Base-by-base conservation (phyloP, 257 asterid genomes). In the Avicennia marina region DNA sequence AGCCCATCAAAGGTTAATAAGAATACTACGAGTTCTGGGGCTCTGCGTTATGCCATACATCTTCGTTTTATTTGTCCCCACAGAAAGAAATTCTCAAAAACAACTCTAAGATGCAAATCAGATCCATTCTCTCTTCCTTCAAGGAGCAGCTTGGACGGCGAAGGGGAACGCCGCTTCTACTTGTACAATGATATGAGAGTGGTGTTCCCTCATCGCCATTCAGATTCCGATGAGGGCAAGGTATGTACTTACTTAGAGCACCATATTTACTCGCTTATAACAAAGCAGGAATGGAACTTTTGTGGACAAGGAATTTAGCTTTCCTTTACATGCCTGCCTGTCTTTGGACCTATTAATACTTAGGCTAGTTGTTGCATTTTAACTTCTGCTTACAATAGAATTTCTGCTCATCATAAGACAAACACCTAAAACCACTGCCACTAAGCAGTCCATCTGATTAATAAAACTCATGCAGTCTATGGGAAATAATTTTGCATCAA, bases 181-280 rank as follows among this genome's bases (percentile, higher is more conserved):
- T 56, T 85, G 49, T 76, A 82, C 43, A 77, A 80, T 60, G 90
- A 85, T 68, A 51, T 85, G 67, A 82, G 64, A 63, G 90, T 77
- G 41, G 95, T 85, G 44, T 85, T 85, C 64, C 95, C 95, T 53
- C 95, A 85, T 50, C 88, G 95, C 3, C 94, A 84, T 64, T 76
- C 87, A 18, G 89, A 84, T 66, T 74, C 83, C 25, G 95, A 85
- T 3, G 95, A 85, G 75, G 95, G 95, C 43, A 85, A 82, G 95
- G 95, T 85, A 63, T 18, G 67, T 34, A 2, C 16, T 49, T 27
- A 31, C 41, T 29, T 11, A 46, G 15, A 11, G 6, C 41, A 36
- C 7, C 33, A 16, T 43, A 16, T 43, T 6, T 5, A 2, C n/a
- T 38, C n/a, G n/a, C 44, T 9, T 38, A 2, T 33, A 4, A 33